These are phyloP conservation scores for Talaromyces stipitatus DNA, from an alignment of 495 filamentous ascomycete genomes.

Conservation along the genomic window DNA sequence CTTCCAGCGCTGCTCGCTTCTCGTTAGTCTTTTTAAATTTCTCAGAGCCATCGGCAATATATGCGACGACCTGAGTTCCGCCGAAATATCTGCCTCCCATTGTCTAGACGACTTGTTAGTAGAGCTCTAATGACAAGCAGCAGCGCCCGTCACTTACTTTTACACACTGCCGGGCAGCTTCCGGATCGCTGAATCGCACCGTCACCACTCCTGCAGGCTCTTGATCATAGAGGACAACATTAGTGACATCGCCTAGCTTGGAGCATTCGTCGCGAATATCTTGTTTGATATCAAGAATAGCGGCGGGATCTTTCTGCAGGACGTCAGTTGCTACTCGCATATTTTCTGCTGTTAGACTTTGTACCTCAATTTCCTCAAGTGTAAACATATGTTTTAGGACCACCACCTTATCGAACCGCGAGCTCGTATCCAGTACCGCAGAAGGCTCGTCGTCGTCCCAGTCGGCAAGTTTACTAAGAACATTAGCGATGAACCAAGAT, in stretches of 20 bases:
- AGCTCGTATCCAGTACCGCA: slow-evolving; percentile 44
- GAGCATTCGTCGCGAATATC: slow-evolving; percentile 86
- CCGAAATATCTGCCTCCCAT: slow-evolving; percentile 82
- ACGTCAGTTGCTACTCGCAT: slow-evolving; percentile 14
- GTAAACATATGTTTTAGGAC: slow-evolving; percentile 96
- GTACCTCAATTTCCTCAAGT: slow-evolving; percentile 64
- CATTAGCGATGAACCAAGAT: background rate
- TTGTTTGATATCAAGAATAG: slow-evolving; percentile 84
- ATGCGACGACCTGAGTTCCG: slow-evolving; percentile 66
- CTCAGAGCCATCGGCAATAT: slow-evolving; percentile 66
- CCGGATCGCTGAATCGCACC: slow-evolving; percentile 63
- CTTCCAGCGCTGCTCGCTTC: slow-evolving; percentile 79
- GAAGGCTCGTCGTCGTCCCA: slow-evolving; percentile 87
- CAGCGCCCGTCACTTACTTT: slow-evolving; percentile 31
- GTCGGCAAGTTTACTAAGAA: slow-evolving; percentile 71
- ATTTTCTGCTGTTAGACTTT: background rate
- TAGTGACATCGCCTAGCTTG: slow-evolving; percentile 82
- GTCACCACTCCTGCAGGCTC: slow-evolving; percentile 84
- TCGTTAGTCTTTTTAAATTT: slow-evolving; percentile 89
- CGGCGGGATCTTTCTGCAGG: slow-evolving; percentile 65
- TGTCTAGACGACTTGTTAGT: slow-evolving; percentile 24
- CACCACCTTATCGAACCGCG: slow-evolving; percentile 69
- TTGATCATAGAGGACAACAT: slow-evolving; percentile 81
- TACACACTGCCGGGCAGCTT: slow-evolving; percentile 68
- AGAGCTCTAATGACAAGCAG: background rate